Conservation (phyloP, 495 filamentous ascomycete genomes). For the Penicillium turbatum region DNA sequence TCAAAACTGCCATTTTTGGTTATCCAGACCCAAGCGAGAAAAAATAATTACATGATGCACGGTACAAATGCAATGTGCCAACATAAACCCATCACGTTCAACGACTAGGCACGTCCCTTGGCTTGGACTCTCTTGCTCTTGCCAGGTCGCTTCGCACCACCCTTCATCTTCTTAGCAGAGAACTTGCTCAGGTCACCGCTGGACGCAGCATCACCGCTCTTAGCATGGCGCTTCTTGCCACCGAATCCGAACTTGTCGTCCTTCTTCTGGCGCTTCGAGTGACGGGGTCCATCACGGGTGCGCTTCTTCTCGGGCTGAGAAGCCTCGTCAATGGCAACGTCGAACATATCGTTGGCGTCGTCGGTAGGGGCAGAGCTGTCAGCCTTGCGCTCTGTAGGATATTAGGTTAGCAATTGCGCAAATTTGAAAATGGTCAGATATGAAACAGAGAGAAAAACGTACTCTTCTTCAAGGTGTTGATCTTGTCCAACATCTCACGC, state of each 20-base stretch:
- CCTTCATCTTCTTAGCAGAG: slow-evolving; percentile 81
- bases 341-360: slow-evolving; percentile 82
- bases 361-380: slow-evolving; percentile 59
- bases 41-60: slow-evolving; percentile 14
- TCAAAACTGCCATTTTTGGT: slow-evolving; percentile 15
- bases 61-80: slow-evolving; percentile 10
- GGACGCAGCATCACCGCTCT: slow-evolving; percentile 80
- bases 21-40: slow-evolving; percentile 9
- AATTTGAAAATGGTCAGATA: neutral
- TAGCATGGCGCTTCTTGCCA: slow-evolving; percentile 83
- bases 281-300: slow-evolving; percentile 38
- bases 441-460: slow-evolving; percentile 16
- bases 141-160: slow-evolving; percentile 52
- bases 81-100: slow-evolving; percentile 7
- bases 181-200: slow-evolving; percentile 75
- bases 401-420: slow-evolving; percentile 19
- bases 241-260: slow-evolving; percentile 90
- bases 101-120: slow-evolving; percentile 27
- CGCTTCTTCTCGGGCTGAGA: slow-evolving; percentile 48
- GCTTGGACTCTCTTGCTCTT: slow-evolving; percentile 58
- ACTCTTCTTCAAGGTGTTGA: slow-evolving; percentile 91
- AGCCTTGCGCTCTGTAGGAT: slow-evolving; percentile 71
- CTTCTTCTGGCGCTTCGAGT: slow-evolving; percentile 81
- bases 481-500: slow-evolving; percentile 87
- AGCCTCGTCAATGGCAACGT: slow-evolving; percentile 84